Conservation (phyloP, 2,329 filamentous ascomycete genomes). For the Tolypocladium cylindrosporum region DNA sequence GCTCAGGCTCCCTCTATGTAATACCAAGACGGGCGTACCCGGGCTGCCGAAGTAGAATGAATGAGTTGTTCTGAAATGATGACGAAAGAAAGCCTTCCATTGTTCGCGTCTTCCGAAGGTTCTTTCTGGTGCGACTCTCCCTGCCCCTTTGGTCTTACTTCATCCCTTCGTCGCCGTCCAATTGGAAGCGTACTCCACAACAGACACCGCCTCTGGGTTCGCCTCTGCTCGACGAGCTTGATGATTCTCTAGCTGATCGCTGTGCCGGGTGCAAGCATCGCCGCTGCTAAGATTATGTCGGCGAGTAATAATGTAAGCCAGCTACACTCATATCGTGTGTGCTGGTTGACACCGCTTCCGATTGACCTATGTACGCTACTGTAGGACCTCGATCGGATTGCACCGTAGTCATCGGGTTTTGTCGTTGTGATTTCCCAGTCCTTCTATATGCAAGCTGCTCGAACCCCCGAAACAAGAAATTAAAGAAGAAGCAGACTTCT, state of each 20-base stretch:
- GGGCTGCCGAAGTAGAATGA: too few species aligned
- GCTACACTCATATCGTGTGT: background rate
- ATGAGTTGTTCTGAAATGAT: too few species aligned
- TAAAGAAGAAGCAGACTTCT: background rate
- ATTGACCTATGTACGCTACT: background rate
- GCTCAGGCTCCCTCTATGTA: background rate
- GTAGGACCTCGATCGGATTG: background rate
- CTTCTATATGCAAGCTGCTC: constrained; percentile 3
- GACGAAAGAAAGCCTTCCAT: too few species aligned
- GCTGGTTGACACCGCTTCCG: background rate
- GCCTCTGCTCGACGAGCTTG: too few species aligned
- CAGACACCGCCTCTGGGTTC: background rate
- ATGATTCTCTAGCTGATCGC: too few species aligned
- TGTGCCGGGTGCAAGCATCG: too few species aligned
- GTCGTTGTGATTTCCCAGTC: background rate
- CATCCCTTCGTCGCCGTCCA: too few species aligned
- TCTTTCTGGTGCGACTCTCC: background rate
- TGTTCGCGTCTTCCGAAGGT: background rate
- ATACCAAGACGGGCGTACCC: too few species aligned
- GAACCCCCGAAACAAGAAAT: background rate
- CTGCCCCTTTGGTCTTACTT: background rate
- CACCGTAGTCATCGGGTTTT: background rate
- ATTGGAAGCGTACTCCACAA: background rate
- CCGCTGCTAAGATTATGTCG: too few species aligned
- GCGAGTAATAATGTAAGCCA: background rate